These are phyloP conservation scores for Cryphonectria japonica DNA, from an alignment of 2,329 filamentous ascomycete genomes.

Conservation along the genomic window DNA sequence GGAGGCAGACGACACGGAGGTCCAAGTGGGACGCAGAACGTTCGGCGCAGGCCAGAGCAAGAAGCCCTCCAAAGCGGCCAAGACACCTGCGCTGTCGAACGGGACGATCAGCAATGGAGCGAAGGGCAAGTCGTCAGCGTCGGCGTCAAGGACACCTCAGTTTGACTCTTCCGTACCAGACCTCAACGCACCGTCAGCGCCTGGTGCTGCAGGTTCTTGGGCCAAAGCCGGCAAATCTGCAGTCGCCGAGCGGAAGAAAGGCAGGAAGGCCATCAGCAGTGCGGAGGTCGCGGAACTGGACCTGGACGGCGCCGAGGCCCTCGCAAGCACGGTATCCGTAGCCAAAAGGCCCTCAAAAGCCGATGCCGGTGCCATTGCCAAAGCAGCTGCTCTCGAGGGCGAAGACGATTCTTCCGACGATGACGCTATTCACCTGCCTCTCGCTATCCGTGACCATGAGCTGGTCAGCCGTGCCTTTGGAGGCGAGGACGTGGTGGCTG, in stretches of 20 bases:
- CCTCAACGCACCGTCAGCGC: conserved; percentile 28
- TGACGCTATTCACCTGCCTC: conserved; percentile 55
- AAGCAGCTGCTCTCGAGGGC: conserved; percentile 26
- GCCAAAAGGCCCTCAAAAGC: conserved; percentile 31
- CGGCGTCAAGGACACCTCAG: background rate
- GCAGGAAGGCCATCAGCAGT: conserved; percentile 32
- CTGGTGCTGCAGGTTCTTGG: conserved; percentile 46
- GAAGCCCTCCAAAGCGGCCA: conserved; percentile 37
- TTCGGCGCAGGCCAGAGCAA: conserved; percentile 58
- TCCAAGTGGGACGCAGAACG: conserved; percentile 69
- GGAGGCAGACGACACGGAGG: conserved; percentile 54
- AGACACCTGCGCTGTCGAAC: conserved; percentile 20
- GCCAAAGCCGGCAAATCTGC: conserved; percentile 38
- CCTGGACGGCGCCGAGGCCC: conserved; percentile 41
- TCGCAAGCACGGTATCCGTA: conserved; percentile 25
- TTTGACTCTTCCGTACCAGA: background rate
- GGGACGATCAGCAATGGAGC: conserved; percentile 25
- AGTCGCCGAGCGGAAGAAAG: conserved; percentile 42
- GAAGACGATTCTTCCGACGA: conserved; percentile 48
- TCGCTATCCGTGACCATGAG: conserved; percentile 63
- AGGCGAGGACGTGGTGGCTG: conserved; percentile 78
- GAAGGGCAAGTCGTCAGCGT: conserved; percentile 14
- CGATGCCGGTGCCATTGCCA: conserved; percentile 26
- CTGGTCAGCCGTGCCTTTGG: conserved; percentile 86
- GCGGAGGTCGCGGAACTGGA: conserved; percentile 45